Percentiles rank a stretch among this genome's conserved stretches.
phyloP scores from a whole-genome alignment of 2,329 filamentous ascomycete genomes.

The Eurotiales sp. region DNA sequence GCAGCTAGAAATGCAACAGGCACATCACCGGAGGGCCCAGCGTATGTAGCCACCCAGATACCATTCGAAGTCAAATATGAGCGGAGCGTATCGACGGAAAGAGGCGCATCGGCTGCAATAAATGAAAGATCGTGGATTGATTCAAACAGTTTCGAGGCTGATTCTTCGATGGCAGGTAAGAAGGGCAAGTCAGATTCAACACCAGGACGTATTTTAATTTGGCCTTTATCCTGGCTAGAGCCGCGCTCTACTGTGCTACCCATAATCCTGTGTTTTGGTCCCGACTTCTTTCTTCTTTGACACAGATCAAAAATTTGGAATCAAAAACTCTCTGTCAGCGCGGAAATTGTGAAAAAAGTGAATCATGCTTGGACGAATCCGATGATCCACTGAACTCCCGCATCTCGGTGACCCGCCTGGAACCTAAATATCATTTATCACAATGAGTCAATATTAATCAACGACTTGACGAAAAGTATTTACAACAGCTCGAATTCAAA shows the following conservation, averaged over 20 bases:
- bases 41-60: slow-evolving; percentile 9
- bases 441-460: too few species aligned
- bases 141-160: slow-evolving; percentile 9
- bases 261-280: too few species aligned
- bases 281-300: too few species aligned
- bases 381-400: too few species aligned
- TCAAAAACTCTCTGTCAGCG: too few species aligned
- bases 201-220: slow-evolving; percentile 4
- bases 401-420: too few species aligned
- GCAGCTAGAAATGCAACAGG: slow-evolving; percentile 9
- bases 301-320: too few species aligned
- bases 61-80: background rate
- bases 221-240: background rate
- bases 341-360: too few species aligned
- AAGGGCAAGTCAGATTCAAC: background rate
- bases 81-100: background rate
- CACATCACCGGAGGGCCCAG: background rate
- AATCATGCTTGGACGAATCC: too few species aligned
- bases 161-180: slow-evolving; percentile 10
- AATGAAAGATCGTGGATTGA: slow-evolving; percentile 6
- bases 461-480: too few species aligned
- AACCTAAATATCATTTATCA: too few species aligned
- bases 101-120: slow-evolving; percentile 6
- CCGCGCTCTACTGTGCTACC: background rate
- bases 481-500: too few species aligned